phyloP scores from a whole-genome alignment of 2,329 filamentous ascomycete genomes.

The Ustilaginoidea virens region DNA sequence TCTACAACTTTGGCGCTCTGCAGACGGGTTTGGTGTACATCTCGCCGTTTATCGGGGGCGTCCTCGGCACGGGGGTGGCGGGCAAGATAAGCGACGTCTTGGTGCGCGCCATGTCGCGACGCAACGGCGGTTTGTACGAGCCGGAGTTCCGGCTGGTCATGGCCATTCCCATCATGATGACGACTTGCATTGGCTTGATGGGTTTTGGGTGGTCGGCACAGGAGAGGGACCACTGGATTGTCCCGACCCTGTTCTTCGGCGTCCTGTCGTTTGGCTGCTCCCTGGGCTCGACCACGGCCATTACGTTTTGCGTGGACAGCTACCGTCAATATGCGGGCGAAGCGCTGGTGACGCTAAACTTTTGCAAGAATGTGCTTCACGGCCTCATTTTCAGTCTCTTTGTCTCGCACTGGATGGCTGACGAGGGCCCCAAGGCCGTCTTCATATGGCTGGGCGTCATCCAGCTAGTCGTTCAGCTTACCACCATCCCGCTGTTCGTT shows the following conservation, averaged over 20 bases:
- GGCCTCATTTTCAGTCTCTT: constrained; percentile 82
- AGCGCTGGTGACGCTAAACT: constrained; percentile 85
- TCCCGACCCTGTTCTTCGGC: constrained; percentile 88
- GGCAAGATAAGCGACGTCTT: constrained; percentile 78
- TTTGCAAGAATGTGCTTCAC: constrained; percentile 87
- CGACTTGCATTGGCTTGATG: constrained; percentile 76
- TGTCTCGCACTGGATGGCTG: constrained; percentile 68
- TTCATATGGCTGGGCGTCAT: constrained; percentile 77
- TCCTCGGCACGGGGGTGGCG: constrained; percentile 83
- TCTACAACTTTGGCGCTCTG: constrained; percentile 69
- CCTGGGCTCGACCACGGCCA: constrained; percentile 76
- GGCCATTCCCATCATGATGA: constrained; percentile 63
- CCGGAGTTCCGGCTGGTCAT: constrained; percentile 87
- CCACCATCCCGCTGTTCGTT: constrained; percentile 83
- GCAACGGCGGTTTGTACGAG: constrained; percentile 89
- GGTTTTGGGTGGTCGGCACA: constrained; percentile 90
- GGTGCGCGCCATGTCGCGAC: constrained; percentile 64
- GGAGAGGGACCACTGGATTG: constrained; percentile 65
- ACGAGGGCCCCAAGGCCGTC: constrained; percentile 59
- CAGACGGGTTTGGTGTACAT: constrained; percentile 79
- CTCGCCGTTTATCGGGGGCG: constrained; percentile 74
- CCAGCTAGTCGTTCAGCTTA: constrained; percentile 59
- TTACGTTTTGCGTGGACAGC: constrained; percentile 87
- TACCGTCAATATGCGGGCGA: constrained; percentile 91
- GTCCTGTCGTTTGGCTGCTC: constrained; percentile 88